Conservation (phyloP, 441 rosid genomes). For the Pelargonium myrrhifolium region DNA sequence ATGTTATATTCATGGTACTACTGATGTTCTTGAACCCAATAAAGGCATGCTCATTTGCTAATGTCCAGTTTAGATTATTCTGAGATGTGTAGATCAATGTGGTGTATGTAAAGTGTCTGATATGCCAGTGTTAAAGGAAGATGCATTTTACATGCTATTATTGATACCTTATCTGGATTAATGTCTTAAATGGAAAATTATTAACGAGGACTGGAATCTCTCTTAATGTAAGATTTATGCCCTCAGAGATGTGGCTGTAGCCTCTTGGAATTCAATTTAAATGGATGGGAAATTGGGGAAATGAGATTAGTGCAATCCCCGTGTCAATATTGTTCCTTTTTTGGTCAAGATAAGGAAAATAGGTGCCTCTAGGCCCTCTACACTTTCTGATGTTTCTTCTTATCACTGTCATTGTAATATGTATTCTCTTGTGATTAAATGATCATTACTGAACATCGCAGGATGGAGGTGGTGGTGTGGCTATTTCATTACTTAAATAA, state of each 20-base stretch:
- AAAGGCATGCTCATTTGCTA: background rate
- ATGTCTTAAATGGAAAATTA: background rate
- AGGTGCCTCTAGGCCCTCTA: background rate
- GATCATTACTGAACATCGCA: no score
- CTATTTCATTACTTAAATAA: no score
- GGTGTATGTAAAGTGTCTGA: background rate
- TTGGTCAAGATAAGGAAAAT: background rate
- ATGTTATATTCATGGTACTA: background rate
- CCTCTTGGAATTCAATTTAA: background rate
- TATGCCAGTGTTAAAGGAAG: background rate
- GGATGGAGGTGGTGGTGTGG: no score
- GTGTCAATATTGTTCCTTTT: background rate
- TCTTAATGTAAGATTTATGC: background rate
- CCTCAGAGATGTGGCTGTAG: background rate
- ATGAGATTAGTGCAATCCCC: background rate
- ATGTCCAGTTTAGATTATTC: background rate
- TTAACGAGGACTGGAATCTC: background rate
- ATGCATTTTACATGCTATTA: no score
- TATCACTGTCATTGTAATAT: background rate
- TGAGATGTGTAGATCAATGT: background rate
- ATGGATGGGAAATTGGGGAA: background rate
- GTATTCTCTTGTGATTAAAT: no score
- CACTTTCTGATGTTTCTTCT: background rate
- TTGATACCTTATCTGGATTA: no score
- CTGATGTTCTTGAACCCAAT: background rate